Evolutionary conservation across 345 rosid species (phyloP).

Genomic region (Microcos paniculata): DNA sequence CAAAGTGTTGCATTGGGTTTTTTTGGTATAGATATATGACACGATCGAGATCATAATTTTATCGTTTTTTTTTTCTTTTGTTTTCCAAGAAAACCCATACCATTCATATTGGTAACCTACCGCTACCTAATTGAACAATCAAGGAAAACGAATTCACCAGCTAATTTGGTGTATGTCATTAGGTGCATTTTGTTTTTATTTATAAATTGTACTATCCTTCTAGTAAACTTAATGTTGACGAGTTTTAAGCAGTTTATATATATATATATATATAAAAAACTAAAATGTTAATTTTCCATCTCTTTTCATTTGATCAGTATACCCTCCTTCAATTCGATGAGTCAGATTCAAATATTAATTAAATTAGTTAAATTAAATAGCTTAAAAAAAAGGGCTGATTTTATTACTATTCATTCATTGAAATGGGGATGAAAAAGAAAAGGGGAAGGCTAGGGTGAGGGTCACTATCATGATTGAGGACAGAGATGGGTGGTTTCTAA

Average conservation of each 20-base stretch:
- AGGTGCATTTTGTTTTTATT: neutral
- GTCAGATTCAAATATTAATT: neutral
- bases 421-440: neutral
- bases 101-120: neutral
- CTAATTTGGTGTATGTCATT: neutral
- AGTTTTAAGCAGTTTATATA: neutral
- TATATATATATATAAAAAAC: no score
- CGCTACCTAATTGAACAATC: neutral
- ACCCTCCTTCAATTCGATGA: neutral
- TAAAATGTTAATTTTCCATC: no score
- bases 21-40: neutral
- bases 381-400: neutral
- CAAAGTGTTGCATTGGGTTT: neutral
- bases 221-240: neutral
- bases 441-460: no score
- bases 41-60: no score
- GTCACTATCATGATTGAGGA: conserved; percentile 12
- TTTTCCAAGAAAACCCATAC: neutral
- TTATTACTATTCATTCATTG: neutral
- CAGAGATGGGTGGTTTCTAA: conserved; percentile 14
- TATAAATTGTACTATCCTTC: neutral
- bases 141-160: neutral
- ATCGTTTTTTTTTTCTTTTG: no score
- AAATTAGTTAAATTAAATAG: neutral
- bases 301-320: neutral